Evolutionary conservation across 805 yeast genomes (phyloP).

Genomic region (Candida takata): DNA sequence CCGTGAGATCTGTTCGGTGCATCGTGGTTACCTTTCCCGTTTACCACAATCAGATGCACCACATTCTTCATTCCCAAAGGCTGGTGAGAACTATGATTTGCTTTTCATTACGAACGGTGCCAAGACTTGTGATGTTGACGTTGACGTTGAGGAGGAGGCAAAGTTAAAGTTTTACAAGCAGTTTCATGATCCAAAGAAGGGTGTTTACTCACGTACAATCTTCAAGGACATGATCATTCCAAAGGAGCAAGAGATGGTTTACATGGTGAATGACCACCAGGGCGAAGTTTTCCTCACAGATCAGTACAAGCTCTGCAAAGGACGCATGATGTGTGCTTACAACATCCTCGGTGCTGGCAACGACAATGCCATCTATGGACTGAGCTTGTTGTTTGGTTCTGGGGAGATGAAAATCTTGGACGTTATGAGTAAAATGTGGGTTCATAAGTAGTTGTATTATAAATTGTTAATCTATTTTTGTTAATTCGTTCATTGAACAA

Average conservation of each 20-base stretch:
- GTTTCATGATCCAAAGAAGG: constrained; percentile 4
- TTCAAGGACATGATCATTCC: constrained; percentile 15
- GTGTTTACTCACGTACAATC: constrained; percentile 1
- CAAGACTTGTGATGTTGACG: constrained; percentile 9
- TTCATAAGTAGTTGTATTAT: too few species aligned
- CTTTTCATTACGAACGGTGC: constrained; percentile 14
- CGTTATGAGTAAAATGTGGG: constrained; percentile 18
- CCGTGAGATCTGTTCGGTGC: constrained; percentile 15
- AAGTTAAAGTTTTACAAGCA: constrained; percentile 5
- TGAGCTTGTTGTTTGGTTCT: neutral
- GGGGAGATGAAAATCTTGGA: too few species aligned
- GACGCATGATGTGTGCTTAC: constrained; percentile 14
- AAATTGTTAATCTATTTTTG: too few species aligned
- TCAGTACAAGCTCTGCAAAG: constrained; percentile 10
- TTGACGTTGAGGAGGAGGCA: constrained; percentile 8
- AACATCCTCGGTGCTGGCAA: constrained; percentile 12
- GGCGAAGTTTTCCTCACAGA: constrained; percentile 11
- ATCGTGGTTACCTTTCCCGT: constrained; percentile 8
- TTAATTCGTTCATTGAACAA: too few species aligned
- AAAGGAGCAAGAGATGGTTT: constrained; percentile 10
- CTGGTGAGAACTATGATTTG: constrained; percentile 1
- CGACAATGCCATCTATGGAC: constrained; percentile 8
- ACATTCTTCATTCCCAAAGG: too few species aligned
- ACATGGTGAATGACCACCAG: neutral
- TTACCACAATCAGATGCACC: neutral